Base-by-base conservation (phyloP, 441 rosid genomes). In the Pelargonium citronellum region DNA sequence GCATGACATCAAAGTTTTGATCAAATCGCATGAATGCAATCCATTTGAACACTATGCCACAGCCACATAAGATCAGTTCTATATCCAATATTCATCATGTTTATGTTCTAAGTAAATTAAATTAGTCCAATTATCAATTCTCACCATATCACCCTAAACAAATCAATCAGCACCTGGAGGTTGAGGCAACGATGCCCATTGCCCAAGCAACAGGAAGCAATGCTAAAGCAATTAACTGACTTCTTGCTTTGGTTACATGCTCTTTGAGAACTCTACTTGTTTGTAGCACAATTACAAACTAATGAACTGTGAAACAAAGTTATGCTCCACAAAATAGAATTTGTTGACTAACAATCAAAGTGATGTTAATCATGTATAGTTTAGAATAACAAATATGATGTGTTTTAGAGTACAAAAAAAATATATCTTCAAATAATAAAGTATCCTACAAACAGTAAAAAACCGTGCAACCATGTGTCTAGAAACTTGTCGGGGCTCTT, bases 1-100 rank as follows among this genome's bases (percentile, higher is more conserved):
- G 64, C 64, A 60, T 60, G 60, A 60, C 64, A 60, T 49, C 64
- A 60, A 22, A 60, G 64, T 22, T 60, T 19, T 60, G 27, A 60
- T 7, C 11, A 60, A 60, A 19, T 15, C n/a, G 55, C 51, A 8
- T 65, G 57, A 66, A 76, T 73, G 61, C 41, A 34, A 49, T 22
- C 22, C 22, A 37, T 37, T 6, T 39, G n/a, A 57, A 47, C n/a
- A 16, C 27, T 20, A 44, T 47, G 30, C 34, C 47, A 46, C 46
- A 5, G 3, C 64, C 64, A 60, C 19, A 5, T 24, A 47, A 22
- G 12, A 16, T 47, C 16, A 8, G 34, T 43, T 44, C 49, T 67
- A 43, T 17, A 7, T 57, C 65, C 20, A 47, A 30, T 46, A 47
- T 10, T 47, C 6, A 37, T n/a, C 53, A 1, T 46, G 64, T 15